Base-by-base conservation (phyloP, 768 basidiomycete species). In the Podaxis pistillaris region DNA sequence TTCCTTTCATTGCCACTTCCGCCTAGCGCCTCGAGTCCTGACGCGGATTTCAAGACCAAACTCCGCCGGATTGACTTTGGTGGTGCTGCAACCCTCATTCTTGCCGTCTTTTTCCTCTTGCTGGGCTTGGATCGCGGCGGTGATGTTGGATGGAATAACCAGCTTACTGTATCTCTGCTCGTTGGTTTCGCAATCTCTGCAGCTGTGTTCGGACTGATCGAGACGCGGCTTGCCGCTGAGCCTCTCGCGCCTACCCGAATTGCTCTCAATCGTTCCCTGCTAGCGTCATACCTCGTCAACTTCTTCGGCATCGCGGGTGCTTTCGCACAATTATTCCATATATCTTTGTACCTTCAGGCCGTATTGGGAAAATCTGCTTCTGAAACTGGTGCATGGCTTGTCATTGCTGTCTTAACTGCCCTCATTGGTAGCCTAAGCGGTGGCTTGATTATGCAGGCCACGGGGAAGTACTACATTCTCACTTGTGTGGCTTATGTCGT, bases 31-130 rank as follows among this genome's bases (percentile, higher is more conserved):
- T 62, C 55, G n/a, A 40, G 24, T 7, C 26, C 61, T 4, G 38
- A 56, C 11, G 33, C 54, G 5, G 74, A 83, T 66, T 77, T 88
- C 66, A 69, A 68, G 12, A 74, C 72, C 5, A 88, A 87, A 63
- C 72, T 89, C 57, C 80, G 78, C 61, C 81, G 87, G 17, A 76
- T 90, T 62, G 88, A 90, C 73, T 88, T 88, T 65, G 72, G 74
- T 3, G 88, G 88, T 17, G 85, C 87, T 0, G 44, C 81, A 47
- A 75, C 79, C 5, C 82, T 89, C 49, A 79, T 89, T 24, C 58
- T 81, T n/a, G 73, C 84, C 24, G 75, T 87, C 19, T 84, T 85
- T 71, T 74, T 76, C 67, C 77, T 90, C 3, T 80, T 90, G 41
- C 75, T 86, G 58, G 85, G 79, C 1, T 74, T 88, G 9, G 86